These are phyloP conservation scores for Nelumbo lutea DNA, from an alignment of 164 flowering plant genomes.

Conservation along the genomic window DNA sequence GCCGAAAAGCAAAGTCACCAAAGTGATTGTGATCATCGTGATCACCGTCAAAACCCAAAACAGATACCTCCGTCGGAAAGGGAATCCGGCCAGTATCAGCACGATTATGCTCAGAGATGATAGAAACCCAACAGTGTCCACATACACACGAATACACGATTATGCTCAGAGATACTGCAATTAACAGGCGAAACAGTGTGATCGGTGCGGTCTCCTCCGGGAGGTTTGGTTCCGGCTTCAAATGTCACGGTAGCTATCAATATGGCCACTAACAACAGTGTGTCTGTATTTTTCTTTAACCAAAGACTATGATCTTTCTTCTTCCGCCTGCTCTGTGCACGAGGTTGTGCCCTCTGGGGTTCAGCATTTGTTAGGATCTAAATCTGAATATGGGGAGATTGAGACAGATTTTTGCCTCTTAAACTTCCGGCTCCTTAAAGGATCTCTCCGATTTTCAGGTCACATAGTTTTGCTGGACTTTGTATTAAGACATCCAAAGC, in stretches of 20 bases:
- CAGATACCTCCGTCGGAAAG: neutral
- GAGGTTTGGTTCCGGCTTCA: neutral
- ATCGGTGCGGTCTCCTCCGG: too few species aligned
- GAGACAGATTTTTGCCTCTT: neutral
- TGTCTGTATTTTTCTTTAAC: neutral
- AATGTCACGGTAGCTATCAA: constrained; percentile 1
- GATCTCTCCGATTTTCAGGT: constrained; percentile 1
- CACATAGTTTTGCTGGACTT: constrained; percentile 1
- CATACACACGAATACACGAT: too few species aligned
- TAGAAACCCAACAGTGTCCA: neutral
- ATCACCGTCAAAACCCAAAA: constrained; percentile 4
- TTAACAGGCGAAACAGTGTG: too few species aligned
- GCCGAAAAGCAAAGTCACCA: neutral
- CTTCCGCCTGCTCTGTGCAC: neutral
- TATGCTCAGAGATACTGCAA: neutral
- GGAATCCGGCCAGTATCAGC: constrained; percentile 5
- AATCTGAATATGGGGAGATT: too few species aligned
- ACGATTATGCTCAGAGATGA: constrained; percentile 4
- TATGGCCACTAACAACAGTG: neutral
- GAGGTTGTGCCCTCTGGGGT: too few species aligned
- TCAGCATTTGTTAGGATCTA: too few species aligned
- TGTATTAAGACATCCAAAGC: constrained; percentile 5
- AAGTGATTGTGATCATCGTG: constrained; percentile 2
- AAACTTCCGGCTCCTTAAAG: neutral
- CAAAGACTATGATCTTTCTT: neutral